Evolutionary conservation across 768 basidiomycete genomes (phyloP).

Genomic region (Glaciozyma martinii): DNA sequence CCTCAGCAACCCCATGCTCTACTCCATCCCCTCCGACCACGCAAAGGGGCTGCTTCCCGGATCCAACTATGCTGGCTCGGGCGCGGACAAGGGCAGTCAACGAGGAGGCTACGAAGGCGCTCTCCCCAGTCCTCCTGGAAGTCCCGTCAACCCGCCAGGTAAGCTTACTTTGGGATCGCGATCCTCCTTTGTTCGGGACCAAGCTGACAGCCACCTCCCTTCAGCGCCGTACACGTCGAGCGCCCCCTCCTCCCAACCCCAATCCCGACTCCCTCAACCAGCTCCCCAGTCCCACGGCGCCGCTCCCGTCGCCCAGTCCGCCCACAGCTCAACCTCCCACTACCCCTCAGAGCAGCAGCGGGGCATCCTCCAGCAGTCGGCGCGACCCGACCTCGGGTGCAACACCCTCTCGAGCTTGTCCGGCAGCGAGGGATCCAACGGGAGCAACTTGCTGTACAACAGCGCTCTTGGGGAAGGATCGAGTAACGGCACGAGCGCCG

Average conservation of each 20-base stretch:
- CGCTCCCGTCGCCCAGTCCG: not conserved
- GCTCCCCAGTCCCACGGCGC: not conserved
- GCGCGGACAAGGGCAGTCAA: not conserved
- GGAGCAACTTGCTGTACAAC: not conserved
- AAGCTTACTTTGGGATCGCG: not conserved
- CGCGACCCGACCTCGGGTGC: too few species aligned
- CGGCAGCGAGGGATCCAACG: not conserved
- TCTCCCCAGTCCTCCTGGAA: constrained; percentile 26
- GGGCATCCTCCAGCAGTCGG: too few species aligned
- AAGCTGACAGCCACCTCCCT: not conserved
- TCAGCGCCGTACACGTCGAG: too few species aligned
- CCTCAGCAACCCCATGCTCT: constrained; percentile 9
- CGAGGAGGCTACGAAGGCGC: constrained; percentile 4
- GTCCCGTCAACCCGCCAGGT: constrained; percentile 17
- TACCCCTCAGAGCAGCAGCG: too few species aligned
- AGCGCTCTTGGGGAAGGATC: not conserved
- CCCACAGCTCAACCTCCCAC: not conserved
- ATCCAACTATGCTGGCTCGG: not conserved
- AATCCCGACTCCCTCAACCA: not conserved
- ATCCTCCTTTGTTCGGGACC: not conserved
- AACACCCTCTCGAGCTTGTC: not conserved
- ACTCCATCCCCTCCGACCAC: constrained; percentile 12
- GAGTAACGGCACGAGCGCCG: not conserved
- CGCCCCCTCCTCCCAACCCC: not conserved
- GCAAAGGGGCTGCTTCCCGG: not conserved